Percentiles rank a stretch among this genome's conserved stretches.
phyloP scores from a whole-genome alignment of 164 flowering plant genomes.

The Amborella trichopoda region DNA sequence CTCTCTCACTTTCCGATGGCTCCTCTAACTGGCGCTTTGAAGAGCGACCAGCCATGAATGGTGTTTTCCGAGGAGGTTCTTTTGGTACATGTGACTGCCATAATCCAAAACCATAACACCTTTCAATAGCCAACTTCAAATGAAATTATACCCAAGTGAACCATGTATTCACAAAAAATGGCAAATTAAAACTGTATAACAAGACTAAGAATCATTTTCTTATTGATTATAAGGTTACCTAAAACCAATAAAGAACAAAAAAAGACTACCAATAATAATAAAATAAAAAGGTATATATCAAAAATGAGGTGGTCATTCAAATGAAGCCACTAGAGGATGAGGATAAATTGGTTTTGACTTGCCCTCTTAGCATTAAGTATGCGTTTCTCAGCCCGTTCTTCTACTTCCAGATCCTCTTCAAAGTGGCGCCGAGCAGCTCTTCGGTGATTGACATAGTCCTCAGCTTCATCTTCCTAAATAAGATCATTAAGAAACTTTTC shows the following conservation, averaged over 20 bases:
- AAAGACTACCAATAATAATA: neutral
- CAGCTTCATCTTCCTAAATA: slow-evolving; percentile 79
- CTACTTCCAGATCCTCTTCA: slow-evolving; percentile 81
- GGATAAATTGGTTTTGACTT: neutral
- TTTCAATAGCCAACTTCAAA: too few relatives aligned
- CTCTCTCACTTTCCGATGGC: slow-evolving; percentile 79
- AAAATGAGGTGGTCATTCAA: too few relatives aligned
- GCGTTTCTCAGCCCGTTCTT: slow-evolving; percentile 85
- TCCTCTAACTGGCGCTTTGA: slow-evolving; percentile 48
- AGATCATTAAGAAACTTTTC: slow-evolving; percentile 8
- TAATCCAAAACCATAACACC: too few relatives aligned
- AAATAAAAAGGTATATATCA: too few relatives aligned
- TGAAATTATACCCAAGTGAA: too few relatives aligned
- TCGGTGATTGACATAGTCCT: slow-evolving; percentile 52
- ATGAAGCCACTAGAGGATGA: too few relatives aligned
- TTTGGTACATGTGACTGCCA: slow-evolving; percentile 35
- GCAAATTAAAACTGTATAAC: too few relatives aligned
- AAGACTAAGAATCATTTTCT: too few relatives aligned
- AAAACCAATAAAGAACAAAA: neutral
- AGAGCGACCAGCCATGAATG: slow-evolving; percentile 35
- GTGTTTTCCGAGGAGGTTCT: slow-evolving; percentile 52
- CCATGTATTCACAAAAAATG: too few relatives aligned
- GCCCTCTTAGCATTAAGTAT: slow-evolving; percentile 93
- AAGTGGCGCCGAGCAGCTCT: slow-evolving; percentile 49
- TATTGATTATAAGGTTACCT: neutral